Base-by-base conservation (phyloP, 805 yeast species). In the Candida coleopterorum region DNA sequence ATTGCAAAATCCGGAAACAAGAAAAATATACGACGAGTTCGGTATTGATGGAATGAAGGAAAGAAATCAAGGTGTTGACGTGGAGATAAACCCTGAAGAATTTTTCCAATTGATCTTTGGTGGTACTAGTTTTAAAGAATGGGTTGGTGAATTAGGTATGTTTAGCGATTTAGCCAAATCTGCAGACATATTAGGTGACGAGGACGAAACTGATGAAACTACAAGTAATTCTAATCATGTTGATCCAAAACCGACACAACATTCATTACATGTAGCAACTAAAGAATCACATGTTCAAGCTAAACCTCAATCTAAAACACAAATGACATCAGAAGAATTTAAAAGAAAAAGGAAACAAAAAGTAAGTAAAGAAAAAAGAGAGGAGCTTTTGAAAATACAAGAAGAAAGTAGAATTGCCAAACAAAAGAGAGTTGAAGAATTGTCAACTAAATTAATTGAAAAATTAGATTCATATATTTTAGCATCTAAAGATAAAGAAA, bases 31-130 rank as follows among this genome's bases (percentile, higher is more conserved):
- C 56, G 97, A 93, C 52, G 78, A 82, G 56, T 74, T 77, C 45
- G 99, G 99, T 32, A 54, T 53, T 23, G 69, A 64, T 6, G 72
- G 71, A 4, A 48, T 66, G 59, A 84, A 86, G 50, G 72, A 75
- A 45, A 40, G 40, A 2, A 70, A 74, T 25, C 87, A 87, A 2
- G 79, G 73, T 6, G 73, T 72, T 18, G 89, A 87, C 8, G 84
- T 81, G 40, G 69, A 62, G 15, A 50, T 64, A 23, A 97, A 93
- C 55, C 95, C 97, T 0, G 68, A 75, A 35, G 96, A 89, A 55
- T 82, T 86, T 51, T 87, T 93, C 60, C 74, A 82, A 20, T 71
- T 72, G 54, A 85, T 93, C 25, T 93, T 85, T 58, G 94, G 94
- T 39, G 94, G 94, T 37, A 88, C 81, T 41, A 78, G 81, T 1